These are phyloP conservation scores for Cercospora sp. DNA, from an alignment of 2,329 filamentous ascomycete genomes.

Conservation along the genomic window DNA sequence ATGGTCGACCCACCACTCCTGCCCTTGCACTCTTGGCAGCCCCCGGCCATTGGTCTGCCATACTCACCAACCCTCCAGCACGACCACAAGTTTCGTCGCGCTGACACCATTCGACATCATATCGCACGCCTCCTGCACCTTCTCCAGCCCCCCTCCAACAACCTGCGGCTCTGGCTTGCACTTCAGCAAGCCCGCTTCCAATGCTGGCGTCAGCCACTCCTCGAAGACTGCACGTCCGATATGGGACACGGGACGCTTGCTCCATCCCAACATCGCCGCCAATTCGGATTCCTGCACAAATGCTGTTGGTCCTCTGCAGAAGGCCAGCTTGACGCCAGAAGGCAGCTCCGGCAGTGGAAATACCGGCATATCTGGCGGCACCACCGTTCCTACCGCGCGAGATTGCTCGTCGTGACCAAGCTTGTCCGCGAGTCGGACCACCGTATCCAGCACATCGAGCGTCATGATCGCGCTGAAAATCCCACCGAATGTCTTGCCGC, in stretches of 20 bases:
- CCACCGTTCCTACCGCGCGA: no score
- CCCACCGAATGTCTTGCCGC: not conserved
- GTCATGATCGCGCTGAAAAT: not conserved
- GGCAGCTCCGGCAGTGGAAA: no score
- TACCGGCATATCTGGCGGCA: no score
- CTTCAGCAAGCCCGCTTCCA: constrained; percentile 28
- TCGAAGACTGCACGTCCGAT: no score
- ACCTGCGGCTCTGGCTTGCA: constrained; percentile 25
- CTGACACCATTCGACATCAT: constrained; percentile 23
- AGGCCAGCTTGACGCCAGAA: no score
- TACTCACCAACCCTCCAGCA: constrained; percentile 29
- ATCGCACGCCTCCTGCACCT: constrained; percentile 52
- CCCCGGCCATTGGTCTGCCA: not conserved
- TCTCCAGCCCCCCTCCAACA: constrained; percentile 46
- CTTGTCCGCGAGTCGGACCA: not conserved
- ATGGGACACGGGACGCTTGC: no score
- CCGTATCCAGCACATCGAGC: not conserved
- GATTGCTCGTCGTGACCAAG: not conserved
- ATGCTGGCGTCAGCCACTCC: constrained; percentile 38
- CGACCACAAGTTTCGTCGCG: constrained; percentile 38
- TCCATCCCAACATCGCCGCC: no score
- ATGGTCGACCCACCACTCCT: not conserved
- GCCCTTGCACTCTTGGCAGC: not conserved
- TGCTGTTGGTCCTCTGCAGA: no score
- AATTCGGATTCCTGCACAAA: no score